These are phyloP conservation scores for Fraxinus xanthoxyloides DNA, from an alignment of 305 asterid genomes.

Conservation along the genomic window DNA sequence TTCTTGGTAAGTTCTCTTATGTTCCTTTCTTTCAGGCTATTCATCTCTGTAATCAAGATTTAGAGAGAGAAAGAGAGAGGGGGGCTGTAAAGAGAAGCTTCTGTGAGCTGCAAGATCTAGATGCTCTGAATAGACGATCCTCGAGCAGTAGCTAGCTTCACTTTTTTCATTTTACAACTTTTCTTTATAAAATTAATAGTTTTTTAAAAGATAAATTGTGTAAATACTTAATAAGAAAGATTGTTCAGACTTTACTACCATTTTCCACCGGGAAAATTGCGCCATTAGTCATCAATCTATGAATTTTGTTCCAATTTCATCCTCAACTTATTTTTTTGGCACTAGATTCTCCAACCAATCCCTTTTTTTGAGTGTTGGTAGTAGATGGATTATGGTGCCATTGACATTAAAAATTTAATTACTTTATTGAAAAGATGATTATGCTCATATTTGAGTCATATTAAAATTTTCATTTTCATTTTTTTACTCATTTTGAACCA, in stretches of 20 bases:
- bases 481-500: too few relatives aligned
- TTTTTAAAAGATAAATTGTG: background rate
- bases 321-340: background rate
- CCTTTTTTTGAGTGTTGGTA: background rate
- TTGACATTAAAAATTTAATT: background rate
- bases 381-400: background rate
- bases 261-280: too few relatives aligned
- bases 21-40: conserved; percentile 39
- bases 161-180: conserved; percentile 22
- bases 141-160: conserved; percentile 20
- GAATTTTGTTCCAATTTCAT: background rate
- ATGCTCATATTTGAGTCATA: too few relatives aligned
- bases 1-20: conserved; percentile 9
- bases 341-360: background rate
- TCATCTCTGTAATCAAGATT: conserved; percentile 33
- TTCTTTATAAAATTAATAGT: background rate
- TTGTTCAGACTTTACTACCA: too few relatives aligned
- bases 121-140: conserved; percentile 20
- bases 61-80: background rate
- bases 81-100: conserved; percentile 40
- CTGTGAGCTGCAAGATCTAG: conserved; percentile 43
- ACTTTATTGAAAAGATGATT: background rate
- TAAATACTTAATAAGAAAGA: background rate
- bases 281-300: background rate
- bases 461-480: too few relatives aligned